Percentiles rank a stretch among this genome's conserved stretches.
Evolutionary conservation across 1,139 yeast genomes (phyloP).

Genomic region (Cylindricascospora bacillispora): DNA sequence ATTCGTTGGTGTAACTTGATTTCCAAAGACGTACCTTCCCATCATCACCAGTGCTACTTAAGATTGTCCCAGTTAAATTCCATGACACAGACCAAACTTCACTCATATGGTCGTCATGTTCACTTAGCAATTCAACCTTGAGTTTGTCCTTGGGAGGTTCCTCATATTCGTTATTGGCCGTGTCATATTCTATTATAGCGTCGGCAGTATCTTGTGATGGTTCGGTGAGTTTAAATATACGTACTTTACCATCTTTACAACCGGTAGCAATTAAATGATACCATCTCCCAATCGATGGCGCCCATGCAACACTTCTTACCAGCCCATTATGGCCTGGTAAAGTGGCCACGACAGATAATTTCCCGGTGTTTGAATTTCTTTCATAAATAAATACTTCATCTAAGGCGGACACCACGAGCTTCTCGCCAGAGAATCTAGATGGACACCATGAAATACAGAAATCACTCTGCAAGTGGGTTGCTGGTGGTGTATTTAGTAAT

Average conservation of each 20-base stretch:
- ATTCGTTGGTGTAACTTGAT: constrained; percentile 70
- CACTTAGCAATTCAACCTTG: constrained; percentile 39
- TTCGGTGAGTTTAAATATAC: constrained; percentile 66
- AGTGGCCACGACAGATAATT: constrained; percentile 25
- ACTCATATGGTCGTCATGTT: constrained; percentile 64
- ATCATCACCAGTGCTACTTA: constrained; percentile 92
- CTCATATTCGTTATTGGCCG: constrained; percentile 7
- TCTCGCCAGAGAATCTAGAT: constrained; percentile 69
- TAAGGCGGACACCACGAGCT: constrained; percentile 70
- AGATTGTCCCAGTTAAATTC: constrained; percentile 86
- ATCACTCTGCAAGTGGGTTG: constrained; percentile 73
- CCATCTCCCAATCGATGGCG: constrained; percentile 88
- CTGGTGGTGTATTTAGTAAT: constrained; percentile 58
- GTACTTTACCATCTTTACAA: constrained; percentile 83
- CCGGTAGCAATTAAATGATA: constrained; percentile 89
- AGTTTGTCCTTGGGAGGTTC: constrained; percentile 10
- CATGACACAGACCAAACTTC: constrained; percentile 96
- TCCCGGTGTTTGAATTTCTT: constrained; percentile 30
- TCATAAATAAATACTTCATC: constrained; percentile 78
- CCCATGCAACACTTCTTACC: constrained; percentile 89
- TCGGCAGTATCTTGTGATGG: constrained; percentile 12
- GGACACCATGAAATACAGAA: constrained; percentile 92
- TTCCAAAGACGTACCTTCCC: constrained; percentile 90
- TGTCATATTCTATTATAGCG: constrained; percentile 14
- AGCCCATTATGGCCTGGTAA: constrained; percentile 75